These are phyloP conservation scores for Aspergillus hiratsukae DNA, from an alignment of 2,329 filamentous ascomycete species.

Conservation along the genomic window DNA sequence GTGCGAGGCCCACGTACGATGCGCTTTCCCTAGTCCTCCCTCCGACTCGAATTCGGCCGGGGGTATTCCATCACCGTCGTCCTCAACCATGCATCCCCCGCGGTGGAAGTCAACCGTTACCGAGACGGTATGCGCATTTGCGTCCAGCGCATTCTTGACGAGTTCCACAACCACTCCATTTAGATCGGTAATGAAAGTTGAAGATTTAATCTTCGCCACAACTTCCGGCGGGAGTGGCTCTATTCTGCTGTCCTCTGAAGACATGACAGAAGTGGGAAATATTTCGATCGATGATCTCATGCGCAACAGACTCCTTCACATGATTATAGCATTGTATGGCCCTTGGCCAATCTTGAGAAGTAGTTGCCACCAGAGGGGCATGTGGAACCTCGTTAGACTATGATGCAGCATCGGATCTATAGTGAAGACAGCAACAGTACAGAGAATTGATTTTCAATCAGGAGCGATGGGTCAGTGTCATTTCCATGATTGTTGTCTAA, in stretches of 20 bases:
- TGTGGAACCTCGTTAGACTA: not conserved
- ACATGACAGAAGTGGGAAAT: conserved; percentile 18
- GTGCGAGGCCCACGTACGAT: conserved; percentile 50
- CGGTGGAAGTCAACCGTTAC: conserved; percentile 69
- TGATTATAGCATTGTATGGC: not conserved
- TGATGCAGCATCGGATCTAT: not conserved
- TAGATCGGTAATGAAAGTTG: conserved; percentile 70
- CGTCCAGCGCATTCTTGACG: conserved; percentile 80
- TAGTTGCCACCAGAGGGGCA: not conserved
- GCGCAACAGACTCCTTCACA: not conserved
- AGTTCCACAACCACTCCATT: conserved; percentile 68
- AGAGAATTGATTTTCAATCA: not conserved
- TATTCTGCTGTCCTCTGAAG: conserved; percentile 45
- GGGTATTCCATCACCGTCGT: conserved; percentile 75
- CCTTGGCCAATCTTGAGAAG: not conserved
- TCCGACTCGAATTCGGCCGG: conserved; percentile 65
- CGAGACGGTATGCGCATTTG: conserved; percentile 62
- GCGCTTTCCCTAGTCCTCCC: conserved; percentile 68
- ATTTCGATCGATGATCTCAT: not conserved
- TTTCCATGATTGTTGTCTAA: not conserved
- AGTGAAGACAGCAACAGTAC: not conserved
- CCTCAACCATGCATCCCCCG: conserved; percentile 75
- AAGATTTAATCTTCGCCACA: conserved; percentile 77
- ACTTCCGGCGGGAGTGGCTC: conserved; percentile 65
- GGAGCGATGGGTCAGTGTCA: not conserved